Conservation (phyloP, 345 rosid species). For the Odontarrhena argentea region DNA sequence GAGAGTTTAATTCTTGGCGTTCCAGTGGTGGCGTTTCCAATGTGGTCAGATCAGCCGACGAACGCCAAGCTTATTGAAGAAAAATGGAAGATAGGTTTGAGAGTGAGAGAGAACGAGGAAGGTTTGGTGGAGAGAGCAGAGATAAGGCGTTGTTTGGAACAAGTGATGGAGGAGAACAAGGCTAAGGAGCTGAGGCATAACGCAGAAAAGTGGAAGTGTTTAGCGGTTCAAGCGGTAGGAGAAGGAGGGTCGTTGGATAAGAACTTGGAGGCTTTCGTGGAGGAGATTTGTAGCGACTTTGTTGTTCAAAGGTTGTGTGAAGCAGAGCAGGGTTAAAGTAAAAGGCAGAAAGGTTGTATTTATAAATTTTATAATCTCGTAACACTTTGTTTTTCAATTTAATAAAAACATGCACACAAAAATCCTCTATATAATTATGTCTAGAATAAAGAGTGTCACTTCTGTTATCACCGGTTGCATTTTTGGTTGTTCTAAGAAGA, state of each 20-base stretch:
- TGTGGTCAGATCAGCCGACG: slow-evolving; percentile 69
- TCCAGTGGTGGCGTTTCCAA: slow-evolving; percentile 74
- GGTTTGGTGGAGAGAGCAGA: slow-evolving; percentile 55
- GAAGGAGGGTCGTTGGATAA: slow-evolving; percentile 57
- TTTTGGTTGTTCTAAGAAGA: too few relatives aligned
- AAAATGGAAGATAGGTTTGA: slow-evolving; percentile 58
- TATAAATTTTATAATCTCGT: too few relatives aligned
- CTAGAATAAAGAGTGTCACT: too few relatives aligned
- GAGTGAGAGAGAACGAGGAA: slow-evolving; percentile 47
- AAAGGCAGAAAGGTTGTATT: too few relatives aligned
- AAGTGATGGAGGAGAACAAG: slow-evolving; percentile 50
- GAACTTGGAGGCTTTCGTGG: slow-evolving; percentile 54
- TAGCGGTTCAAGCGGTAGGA: slow-evolving; percentile 49
- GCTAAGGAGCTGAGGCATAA: slow-evolving; percentile 48
- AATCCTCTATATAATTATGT: too few relatives aligned
- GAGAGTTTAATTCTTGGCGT: slow-evolving; percentile 60
- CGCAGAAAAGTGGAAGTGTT: slow-evolving; percentile 56
- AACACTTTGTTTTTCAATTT: too few relatives aligned
- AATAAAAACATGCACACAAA: too few relatives aligned
- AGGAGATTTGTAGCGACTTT: too few relatives aligned
- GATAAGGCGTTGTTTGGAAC: slow-evolving; percentile 63
- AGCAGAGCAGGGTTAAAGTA: too few relatives aligned
- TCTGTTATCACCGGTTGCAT: too few relatives aligned
- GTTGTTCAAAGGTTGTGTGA: too few relatives aligned
- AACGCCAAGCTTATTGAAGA: slow-evolving; percentile 58